Evolutionary conservation across 2,329 filamentous ascomycete genomes (phyloP).

Genomic region (Celoporthe dispersa): DNA sequence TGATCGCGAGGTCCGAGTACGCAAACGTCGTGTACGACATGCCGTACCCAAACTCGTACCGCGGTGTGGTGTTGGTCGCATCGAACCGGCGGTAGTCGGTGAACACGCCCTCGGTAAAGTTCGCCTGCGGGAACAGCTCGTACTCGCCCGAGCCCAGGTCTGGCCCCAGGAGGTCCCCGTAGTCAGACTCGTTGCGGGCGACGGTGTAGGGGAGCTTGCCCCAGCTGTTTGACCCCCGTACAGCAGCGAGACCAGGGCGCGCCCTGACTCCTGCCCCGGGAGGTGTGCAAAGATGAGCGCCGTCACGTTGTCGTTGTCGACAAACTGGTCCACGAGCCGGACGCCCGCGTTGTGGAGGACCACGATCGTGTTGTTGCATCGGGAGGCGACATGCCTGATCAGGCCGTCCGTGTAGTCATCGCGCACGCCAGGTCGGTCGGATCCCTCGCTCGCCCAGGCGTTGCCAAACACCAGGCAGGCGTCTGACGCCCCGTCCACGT

Average conservation of each 20-base stretch:
- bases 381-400: constrained; percentile 59
- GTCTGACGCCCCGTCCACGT: constrained; percentile 56
- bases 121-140: constrained; percentile 53
- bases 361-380: constrained; percentile 67
- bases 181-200: constrained; percentile 60
- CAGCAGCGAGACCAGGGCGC: constrained; percentile 57
- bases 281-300: constrained; percentile 67
- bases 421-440: constrained; percentile 61
- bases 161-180: constrained; percentile 49
- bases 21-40: constrained; percentile 60
- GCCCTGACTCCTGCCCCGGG: constrained; percentile 66
- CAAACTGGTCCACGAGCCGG: constrained; percentile 63
- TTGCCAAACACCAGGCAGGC: constrained; percentile 73
- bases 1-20: constrained; percentile 49
- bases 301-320: constrained; percentile 67
- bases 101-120: constrained; percentile 57
- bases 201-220: constrained; percentile 67
- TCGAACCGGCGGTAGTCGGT: constrained; percentile 62
- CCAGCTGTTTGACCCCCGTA: constrained; percentile 62
- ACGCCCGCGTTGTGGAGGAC: constrained; percentile 68
- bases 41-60: constrained; percentile 62
- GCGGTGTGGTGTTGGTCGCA: constrained; percentile 49
- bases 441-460: constrained; percentile 74
- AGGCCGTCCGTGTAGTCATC: constrained; percentile 69
- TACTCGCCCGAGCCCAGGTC: constrained; percentile 54